phyloP scores from a whole-genome alignment of 768 basidiomycete species.

The Mrakia frigida region DNA sequence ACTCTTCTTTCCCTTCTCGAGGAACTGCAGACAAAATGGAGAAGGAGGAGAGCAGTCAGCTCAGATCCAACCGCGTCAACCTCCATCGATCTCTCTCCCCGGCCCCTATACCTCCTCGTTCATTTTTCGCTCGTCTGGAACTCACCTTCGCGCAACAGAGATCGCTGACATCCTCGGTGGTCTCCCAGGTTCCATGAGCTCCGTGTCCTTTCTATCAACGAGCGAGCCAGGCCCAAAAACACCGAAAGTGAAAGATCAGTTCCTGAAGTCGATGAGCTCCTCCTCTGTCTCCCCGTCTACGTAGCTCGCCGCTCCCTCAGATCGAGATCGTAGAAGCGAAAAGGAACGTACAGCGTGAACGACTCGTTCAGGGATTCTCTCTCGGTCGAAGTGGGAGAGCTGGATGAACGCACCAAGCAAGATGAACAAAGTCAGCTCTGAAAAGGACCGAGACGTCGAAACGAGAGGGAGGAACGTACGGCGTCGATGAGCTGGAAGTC shows the following conservation, averaged over 20 bases:
- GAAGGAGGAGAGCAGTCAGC: conserved; percentile 20
- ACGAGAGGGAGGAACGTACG: too few species aligned
- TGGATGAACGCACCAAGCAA: too few species aligned
- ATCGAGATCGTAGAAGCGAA: too few species aligned
- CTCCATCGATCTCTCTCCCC: background rate
- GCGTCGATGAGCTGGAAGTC: conserved; percentile 15
- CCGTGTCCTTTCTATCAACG: conserved; percentile 84
- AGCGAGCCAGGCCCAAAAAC: conserved; percentile 42
- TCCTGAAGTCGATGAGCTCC: background rate
- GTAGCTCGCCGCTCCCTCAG: conserved; percentile 53
- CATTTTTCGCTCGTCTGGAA: conserved; percentile 35
- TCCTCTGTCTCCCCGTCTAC: conserved; percentile 58
- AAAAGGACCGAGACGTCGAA: too few species aligned
- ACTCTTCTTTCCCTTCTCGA: conserved; percentile 25
- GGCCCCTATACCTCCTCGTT: conserved; percentile 42
- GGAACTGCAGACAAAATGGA: conserved; percentile 20
- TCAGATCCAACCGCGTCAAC: background rate
- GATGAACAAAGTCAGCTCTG: conserved; percentile 1
- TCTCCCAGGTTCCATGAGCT: conserved; percentile 47
- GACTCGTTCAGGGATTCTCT: conserved; percentile 47
- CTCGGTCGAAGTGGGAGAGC: conserved; percentile 64
- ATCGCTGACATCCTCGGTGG: conserved; percentile 46
- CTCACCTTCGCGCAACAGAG: conserved; percentile 45
- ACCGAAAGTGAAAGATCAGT: conserved; percentile 49
- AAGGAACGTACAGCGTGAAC: conserved; percentile 31